phyloP scores from a whole-genome alignment of 345 rosid genomes.

The Laguncularia racemosa region DNA sequence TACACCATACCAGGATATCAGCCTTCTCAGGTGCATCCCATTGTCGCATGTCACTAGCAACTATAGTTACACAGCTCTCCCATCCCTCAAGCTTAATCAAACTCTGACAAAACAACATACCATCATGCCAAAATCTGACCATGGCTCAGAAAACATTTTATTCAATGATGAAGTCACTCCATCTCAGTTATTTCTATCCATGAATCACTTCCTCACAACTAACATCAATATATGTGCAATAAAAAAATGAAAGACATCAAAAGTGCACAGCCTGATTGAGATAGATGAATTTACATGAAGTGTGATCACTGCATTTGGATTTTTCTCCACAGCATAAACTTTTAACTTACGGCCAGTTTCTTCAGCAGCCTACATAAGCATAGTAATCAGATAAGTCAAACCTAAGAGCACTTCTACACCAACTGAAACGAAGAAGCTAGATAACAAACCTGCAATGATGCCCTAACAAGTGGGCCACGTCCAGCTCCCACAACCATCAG shows the following conservation, averaged over 20 bases:
- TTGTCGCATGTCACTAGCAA: constrained; percentile 91
- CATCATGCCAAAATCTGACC: constrained; percentile 3
- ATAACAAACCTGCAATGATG: constrained; percentile 74
- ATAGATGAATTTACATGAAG: constrained; percentile 70
- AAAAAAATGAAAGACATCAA: not conserved
- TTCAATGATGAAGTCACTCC: not conserved
- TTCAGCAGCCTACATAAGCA: constrained; percentile 73
- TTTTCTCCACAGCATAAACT: constrained; percentile 95
- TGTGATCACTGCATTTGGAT: constrained; percentile 97
- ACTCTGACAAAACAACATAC: constrained; percentile 42
- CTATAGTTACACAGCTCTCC: constrained; percentile 75
- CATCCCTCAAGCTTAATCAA: constrained; percentile 90
- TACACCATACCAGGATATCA: constrained; percentile 67
- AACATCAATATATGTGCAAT: not conserved
- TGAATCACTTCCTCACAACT: not conserved
- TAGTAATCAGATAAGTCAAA: constrained; percentile 15
- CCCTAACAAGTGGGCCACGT: constrained; percentile 98
- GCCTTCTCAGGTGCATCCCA: constrained; percentile 97
- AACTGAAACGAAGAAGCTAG: constrained; percentile 8
- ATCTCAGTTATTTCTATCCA: not conserved
- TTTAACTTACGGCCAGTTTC: constrained; percentile 80
- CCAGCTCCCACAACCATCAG: constrained; percentile 99
- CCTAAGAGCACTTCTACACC: not conserved
- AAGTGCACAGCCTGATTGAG: not conserved
- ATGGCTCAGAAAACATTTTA: not conserved